A percentile compares a stretch with the other conserved stretches of the same genome.
These are phyloP conservation scores for Nidularia pulvinata DNA, from an alignment of 768 basidiomycete species.

Conservation along the genomic window DNA sequence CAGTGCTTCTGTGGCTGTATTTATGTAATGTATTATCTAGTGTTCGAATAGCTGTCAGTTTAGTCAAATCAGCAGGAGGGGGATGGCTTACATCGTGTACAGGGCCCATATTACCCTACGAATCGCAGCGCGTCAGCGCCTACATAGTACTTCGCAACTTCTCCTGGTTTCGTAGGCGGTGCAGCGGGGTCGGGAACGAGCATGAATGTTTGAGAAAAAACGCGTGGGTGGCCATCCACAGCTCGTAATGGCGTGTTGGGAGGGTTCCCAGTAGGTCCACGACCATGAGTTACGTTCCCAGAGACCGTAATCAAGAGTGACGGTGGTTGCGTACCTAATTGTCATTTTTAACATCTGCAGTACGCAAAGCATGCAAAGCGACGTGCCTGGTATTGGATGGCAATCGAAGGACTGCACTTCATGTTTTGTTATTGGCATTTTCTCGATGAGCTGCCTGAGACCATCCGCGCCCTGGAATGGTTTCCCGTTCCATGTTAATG, in stretches of 20 bases:
- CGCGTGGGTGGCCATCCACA: constrained; percentile 77
- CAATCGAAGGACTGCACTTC: constrained; percentile 90
- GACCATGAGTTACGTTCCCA: constrained; percentile 75
- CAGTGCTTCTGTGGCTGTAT: too few species aligned
- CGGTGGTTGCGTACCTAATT: constrained; percentile 74
- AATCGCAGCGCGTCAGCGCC: constrained; percentile 81
- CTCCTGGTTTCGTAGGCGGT: constrained; percentile 62
- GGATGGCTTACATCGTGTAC: too few species aligned
- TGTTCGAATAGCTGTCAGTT: too few species aligned
- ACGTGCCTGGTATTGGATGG: constrained; percentile 81
- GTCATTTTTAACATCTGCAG: constrained; percentile 5
- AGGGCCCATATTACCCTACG: constrained; percentile 51
- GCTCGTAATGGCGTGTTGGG: constrained; percentile 45
- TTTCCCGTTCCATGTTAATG: constrained; percentile 85
- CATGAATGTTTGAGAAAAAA: constrained; percentile 89
- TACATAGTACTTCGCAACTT: constrained; percentile 82
- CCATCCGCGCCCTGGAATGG: constrained; percentile 75
- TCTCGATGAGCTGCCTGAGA: constrained; percentile 61
- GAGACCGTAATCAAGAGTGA: constrained; percentile 80
- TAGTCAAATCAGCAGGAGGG: too few species aligned
- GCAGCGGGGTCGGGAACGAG: constrained; percentile 75
- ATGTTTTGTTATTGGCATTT: constrained; percentile 81
- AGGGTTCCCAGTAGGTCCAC: constrained; percentile 58
- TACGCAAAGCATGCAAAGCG: neutral
- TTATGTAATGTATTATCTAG: too few species aligned